Evolutionary conservation across 1,284 basidiomycete genomes (phyloP), one percentile per base, ranked within the genome.

Genomic region (Marasmius oreades): DNA sequence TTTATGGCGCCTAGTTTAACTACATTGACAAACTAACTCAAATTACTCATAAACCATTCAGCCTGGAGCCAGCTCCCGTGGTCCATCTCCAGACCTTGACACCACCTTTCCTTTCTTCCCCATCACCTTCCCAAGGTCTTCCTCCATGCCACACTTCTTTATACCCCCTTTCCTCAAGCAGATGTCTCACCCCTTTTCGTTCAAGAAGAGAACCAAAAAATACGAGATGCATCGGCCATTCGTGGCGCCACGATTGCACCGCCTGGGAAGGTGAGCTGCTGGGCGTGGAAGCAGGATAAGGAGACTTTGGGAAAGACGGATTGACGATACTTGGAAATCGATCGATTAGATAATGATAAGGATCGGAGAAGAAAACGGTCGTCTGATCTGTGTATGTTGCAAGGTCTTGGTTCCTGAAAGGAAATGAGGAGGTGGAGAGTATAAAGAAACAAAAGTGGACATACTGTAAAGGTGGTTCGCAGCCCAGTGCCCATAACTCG

Each of bases 121-220:
- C 93, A 64, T 98, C 95, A 54, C 92, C 94, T 69, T 97, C 95
- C 77, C 87, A 92, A 20, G 85, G 81, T 63, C 88, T 84, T 63
- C 88, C 89, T 11, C 73, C 87, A 88, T 14, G 22, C 84, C 82
- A 86, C 0, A 84, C 77, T 66, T 90, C 82, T 16, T 55, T 53
- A 65, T 96, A 98, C 1, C 90, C 90, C 47, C 79, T 76, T 18
- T 65, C 64, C 33, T 67, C 62, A 45, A 98, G 69, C 18, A 87
- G 54, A 4, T 71, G 63, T 51, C 71, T 66, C 2, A 93, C 76
- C 0, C 75, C 77, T 6, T 76, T 68, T 53, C 78, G 68, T 8
- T 77, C 68, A 33, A 95, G 71, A 47, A 96, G 72, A 6, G 78
- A 77, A 2, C 90, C 90, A 66, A 97, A 98, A 50, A 94, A 73